These are phyloP conservation scores for Metschnikowia vanudenii DNA, from an alignment of 805 yeast species.

Conservation along the genomic window DNA sequence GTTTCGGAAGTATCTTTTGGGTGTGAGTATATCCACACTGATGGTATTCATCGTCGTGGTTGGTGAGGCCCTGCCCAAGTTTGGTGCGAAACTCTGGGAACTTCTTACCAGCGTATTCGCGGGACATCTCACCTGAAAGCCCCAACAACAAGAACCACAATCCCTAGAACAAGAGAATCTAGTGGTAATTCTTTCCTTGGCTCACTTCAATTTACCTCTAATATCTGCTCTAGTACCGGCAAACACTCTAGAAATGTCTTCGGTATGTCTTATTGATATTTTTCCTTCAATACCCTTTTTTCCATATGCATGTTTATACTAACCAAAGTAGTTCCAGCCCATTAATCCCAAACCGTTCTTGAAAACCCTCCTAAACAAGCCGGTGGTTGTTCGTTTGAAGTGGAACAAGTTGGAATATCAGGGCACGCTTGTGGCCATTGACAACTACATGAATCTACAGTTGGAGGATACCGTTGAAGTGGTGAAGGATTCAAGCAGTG, in stretches of 20 bases:
- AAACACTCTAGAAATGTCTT: constrained; percentile 5
- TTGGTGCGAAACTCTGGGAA: too few species aligned
- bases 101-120: too few species aligned
- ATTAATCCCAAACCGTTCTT: constrained; percentile 90
- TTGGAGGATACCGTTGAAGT: constrained; percentile 55
- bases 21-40: too few species aligned
- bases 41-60: too few species aligned
- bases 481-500: constrained; percentile 28
- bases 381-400: constrained; percentile 76
- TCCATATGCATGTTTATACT: background rate
- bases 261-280: constrained; percentile 6
- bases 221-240: too few species aligned
- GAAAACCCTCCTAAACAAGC: constrained; percentile 66
- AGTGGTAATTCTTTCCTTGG: too few species aligned
- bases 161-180: too few species aligned
- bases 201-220: too few species aligned
- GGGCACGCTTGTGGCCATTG: constrained; percentile 76
- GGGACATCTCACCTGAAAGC: too few species aligned
- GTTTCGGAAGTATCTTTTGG: too few species aligned
- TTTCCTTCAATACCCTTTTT: background rate
- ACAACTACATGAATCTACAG: constrained; percentile 89
- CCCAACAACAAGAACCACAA: too few species aligned
- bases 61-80: too few species aligned
- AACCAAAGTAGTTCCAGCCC: constrained; percentile 47
- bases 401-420: constrained; percentile 88